Evolutionary conservation across 495 filamentous ascomycete species (phyloP).

Genomic region (Aspergillus panamensis): DNA sequence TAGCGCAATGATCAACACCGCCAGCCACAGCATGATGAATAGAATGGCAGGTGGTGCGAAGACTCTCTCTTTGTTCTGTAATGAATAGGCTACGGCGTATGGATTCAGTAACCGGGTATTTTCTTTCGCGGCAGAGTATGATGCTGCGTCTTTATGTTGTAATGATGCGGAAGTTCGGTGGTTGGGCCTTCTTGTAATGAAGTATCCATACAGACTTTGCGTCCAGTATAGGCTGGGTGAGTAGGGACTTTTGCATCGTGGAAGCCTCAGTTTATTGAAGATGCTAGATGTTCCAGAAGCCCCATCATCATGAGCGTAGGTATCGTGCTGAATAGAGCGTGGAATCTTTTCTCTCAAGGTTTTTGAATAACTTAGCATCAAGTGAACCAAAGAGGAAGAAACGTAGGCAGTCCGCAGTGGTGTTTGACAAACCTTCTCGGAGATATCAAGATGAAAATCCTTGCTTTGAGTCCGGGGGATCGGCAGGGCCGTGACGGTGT

Average conservation of each 20-base stretch:
- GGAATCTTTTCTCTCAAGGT: too few species aligned
- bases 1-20: slow-evolving; percentile 26
- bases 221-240: slow-evolving; percentile 12
- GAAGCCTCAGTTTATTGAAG: background rate
- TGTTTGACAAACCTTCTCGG: background rate
- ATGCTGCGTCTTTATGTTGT: background rate
- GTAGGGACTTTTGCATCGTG: background rate
- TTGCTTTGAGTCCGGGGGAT: background rate
- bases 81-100: background rate
- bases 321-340: background rate
- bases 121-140: background rate
- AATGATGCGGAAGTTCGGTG: background rate
- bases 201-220: slow-evolving; percentile 6
- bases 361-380: background rate
- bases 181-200: background rate
- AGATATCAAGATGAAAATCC: background rate
- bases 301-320: background rate
- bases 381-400: background rate
- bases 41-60: slow-evolving; percentile 24
- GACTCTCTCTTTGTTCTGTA: background rate
- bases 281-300: background rate
- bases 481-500: background rate
- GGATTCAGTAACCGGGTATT: background rate
- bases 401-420: background rate
- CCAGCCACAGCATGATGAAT: slow-evolving; percentile 27